These are phyloP conservation scores for Liquidambar formosana DNA, from an alignment of 164 flowering plant genomes.

Conservation along the genomic window DNA sequence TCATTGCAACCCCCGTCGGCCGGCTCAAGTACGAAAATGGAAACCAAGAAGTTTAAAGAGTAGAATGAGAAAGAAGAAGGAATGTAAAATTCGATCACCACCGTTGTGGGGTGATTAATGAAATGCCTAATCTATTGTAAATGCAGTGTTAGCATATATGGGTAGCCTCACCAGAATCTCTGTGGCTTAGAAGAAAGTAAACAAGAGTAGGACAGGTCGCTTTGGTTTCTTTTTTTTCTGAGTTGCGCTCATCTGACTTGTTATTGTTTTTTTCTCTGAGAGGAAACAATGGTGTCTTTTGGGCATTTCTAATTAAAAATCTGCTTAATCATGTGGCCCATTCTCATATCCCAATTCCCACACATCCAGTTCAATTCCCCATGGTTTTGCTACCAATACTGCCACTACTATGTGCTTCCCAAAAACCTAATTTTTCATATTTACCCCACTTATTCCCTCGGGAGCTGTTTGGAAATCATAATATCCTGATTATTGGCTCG, in stretches of 20 bases:
- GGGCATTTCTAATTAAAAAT: too few species aligned
- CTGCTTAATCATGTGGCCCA: too few species aligned
- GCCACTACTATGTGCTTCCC: slow-evolving; percentile 13
- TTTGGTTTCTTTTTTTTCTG: not conserved
- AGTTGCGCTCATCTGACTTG: not conserved
- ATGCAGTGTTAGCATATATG: slow-evolving; percentile 1
- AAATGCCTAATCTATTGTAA: slow-evolving; percentile 8
- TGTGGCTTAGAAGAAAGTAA: slow-evolving; percentile 12
- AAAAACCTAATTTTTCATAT: not conserved
- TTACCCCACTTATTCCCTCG: not conserved
- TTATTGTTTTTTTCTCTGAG: not conserved
- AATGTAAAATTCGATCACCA: too few species aligned
- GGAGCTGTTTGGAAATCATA: not conserved
- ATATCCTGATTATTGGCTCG: not conserved
- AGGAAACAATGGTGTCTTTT: not conserved
- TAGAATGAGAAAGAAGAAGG: too few species aligned
- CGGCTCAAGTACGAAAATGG: not conserved
- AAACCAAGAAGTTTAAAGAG: slow-evolving; percentile 12
- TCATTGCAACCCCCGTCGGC: not conserved
- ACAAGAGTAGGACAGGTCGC: not conserved
- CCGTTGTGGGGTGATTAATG: too few species aligned
- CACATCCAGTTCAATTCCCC: too few species aligned
- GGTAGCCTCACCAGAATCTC: slow-evolving; percentile 3
- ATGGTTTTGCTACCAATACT: not conserved
- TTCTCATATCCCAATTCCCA: too few species aligned